Evolutionary conservation across 2,329 filamentous ascomycete species (phyloP).

Genomic region (Davidsoniella neocaledoniae): DNA sequence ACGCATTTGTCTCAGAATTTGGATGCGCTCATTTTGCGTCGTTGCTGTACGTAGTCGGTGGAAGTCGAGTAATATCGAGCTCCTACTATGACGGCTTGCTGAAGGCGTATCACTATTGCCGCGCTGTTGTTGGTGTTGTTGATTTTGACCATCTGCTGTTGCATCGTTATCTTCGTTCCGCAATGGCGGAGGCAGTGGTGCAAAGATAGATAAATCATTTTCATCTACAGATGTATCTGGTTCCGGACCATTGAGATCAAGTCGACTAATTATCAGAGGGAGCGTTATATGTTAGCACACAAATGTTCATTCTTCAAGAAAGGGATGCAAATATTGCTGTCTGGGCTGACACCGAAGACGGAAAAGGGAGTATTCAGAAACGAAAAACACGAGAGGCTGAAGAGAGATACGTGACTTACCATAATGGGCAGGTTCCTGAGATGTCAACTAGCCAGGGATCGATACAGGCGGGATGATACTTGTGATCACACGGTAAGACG

Average conservation of each 20-base stretch:
- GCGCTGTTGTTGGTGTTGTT: no score
- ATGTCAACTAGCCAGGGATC: conserved; percentile 56
- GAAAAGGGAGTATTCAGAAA: conserved; percentile 10
- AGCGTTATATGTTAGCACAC: background rate
- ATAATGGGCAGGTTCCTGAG: conserved; percentile 51
- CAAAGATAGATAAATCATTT: no score
- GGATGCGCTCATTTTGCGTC: conserved; percentile 41
- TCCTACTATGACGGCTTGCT: no score
- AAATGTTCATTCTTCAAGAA: background rate
- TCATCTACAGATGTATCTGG: no score
- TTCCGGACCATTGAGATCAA: conserved; percentile 26
- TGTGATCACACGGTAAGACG: conserved; percentile 50
- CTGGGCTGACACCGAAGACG: background rate
- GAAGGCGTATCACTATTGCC: no score
- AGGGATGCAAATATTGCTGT: background rate
- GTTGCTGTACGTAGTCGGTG: conserved; percentile 41
- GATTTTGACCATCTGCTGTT: background rate
- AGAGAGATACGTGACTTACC: conserved; percentile 29
- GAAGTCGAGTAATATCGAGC: conserved; percentile 38
- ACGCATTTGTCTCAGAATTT: conserved; percentile 32
- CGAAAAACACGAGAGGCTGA: background rate
- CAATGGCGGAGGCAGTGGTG: no score
- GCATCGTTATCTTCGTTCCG: background rate
- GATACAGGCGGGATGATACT: conserved; percentile 50
- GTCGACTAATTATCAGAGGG: conserved; percentile 24